Conservation (phyloP, 1,284 basidiomycete species). For the Crocinoboletus sp. region DNA sequence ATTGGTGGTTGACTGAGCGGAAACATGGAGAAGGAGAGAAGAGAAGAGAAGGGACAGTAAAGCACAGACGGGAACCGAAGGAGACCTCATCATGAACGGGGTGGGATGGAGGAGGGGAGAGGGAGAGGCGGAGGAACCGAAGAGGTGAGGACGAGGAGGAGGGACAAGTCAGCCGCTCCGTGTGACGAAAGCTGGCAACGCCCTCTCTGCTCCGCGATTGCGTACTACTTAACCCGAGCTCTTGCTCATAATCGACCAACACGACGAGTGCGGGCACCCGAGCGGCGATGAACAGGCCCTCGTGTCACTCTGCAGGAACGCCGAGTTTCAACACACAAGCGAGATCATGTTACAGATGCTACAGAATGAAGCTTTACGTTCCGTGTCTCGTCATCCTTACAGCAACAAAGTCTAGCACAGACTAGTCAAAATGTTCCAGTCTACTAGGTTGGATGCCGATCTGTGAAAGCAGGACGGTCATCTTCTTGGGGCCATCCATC, state of each 20-base stretch:
- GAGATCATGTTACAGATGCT: not conserved
- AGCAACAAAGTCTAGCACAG: not conserved
- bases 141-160: not conserved
- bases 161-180: slow-evolving; percentile 29
- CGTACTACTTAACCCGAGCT: too few species aligned
- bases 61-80: slow-evolving; percentile 1
- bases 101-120: not conserved
- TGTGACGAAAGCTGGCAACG: slow-evolving; percentile 16
- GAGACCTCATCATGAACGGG: slow-evolving; percentile 17
- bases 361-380: slow-evolving; percentile 1
- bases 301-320: slow-evolving; percentile 26
- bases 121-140: not conserved
- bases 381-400: slow-evolving; percentile 11
- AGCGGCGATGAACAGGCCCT: slow-evolving; percentile 10
- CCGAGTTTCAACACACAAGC: slow-evolving; percentile 24
- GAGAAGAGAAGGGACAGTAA: slow-evolving; percentile 23
- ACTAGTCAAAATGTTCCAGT: slow-evolving; percentile 46
- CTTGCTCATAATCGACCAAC: too few species aligned
- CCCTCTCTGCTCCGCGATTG: too few species aligned
- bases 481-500: slow-evolving; percentile 40
- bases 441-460: slow-evolving; percentile 35
- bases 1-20: slow-evolving; percentile 23
- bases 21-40: slow-evolving; percentile 20
- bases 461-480: slow-evolving; percentile 44
- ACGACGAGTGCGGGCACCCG: not conserved